These are phyloP conservation scores for Phytopythium sindhum DNA, from an alignment of 352 stramenopile species.

Conservation along the genomic window DNA sequence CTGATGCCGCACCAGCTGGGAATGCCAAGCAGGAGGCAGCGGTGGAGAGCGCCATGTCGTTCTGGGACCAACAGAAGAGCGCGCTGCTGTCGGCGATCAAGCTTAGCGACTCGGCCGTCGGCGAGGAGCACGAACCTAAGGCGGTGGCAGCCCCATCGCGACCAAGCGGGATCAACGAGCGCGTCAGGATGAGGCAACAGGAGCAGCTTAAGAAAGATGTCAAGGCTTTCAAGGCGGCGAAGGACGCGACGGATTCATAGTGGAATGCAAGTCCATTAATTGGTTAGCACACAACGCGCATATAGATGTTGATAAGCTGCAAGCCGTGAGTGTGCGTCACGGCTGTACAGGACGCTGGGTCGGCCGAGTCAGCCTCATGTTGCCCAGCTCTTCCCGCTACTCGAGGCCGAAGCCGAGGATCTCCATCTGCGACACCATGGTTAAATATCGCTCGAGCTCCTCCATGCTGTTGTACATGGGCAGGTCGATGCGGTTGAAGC, in stretches of 20 bases:
- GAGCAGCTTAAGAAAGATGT: constrained; percentile 48
- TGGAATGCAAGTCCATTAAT: not conserved
- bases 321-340: too few species aligned
- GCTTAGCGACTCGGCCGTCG: constrained; percentile 9
- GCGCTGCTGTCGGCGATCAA: constrained; percentile 25
- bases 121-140: constrained; percentile 5
- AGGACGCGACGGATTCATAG: constrained; percentile 7
- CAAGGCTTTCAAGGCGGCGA: constrained; percentile 32
- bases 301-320: not conserved
- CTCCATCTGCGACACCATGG: constrained; percentile 69
- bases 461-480: constrained; percentile 62
- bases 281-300: not conserved
- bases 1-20: constrained; percentile 3
- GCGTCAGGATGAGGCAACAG: constrained; percentile 44
- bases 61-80: constrained; percentile 37
- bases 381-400: constrained; percentile 10
- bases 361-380: not conserved
- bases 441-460: constrained; percentile 74
- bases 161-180: constrained; percentile 40
- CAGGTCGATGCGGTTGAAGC: constrained; percentile 82
- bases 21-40: constrained; percentile 2
- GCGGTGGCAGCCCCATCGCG: constrained; percentile 11
- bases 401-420: constrained; percentile 48
- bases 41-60: constrained; percentile 8
- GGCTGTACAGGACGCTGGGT: too few species aligned